A percentile compares a stretch with the other conserved stretches of the same genome.
Evolutionary conservation across 768 basidiomycete species (phyloP).

Genomic region (Calocera cornea): DNA sequence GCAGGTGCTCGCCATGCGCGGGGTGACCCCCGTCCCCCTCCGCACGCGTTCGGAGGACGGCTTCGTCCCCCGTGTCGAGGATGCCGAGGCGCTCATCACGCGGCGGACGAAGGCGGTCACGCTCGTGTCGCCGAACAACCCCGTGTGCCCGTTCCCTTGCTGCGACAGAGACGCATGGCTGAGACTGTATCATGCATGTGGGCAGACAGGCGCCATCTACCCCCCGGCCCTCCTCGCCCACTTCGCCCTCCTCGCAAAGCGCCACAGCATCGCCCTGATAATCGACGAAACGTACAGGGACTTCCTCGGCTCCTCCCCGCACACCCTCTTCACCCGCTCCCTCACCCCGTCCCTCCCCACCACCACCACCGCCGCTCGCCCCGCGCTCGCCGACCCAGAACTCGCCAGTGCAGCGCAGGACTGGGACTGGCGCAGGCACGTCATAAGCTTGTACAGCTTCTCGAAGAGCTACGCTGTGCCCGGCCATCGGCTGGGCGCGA

Average conservation of each 20-base stretch:
- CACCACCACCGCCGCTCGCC: neutral
- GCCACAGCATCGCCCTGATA: slow-evolving; percentile 47
- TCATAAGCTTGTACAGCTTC: slow-evolving; percentile 66
- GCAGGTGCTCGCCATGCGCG: slow-evolving; percentile 55
- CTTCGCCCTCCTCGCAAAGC: slow-evolving; percentile 46
- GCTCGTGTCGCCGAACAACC: slow-evolving; percentile 68
- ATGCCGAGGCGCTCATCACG: slow-evolving; percentile 41
- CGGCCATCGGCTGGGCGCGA: slow-evolving; percentile 63
- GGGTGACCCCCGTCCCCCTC: slow-evolving; percentile 44
- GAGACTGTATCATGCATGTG: no score
- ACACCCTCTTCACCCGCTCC: slow-evolving; percentile 36
- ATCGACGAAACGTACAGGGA: slow-evolving; percentile 87
- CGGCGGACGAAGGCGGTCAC: slow-evolving; percentile 51
- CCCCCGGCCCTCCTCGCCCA: slow-evolving; percentile 39
- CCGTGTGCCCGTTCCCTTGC: slow-evolving; percentile 29
- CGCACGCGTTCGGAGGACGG: slow-evolving; percentile 35
- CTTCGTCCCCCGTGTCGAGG: slow-evolving; percentile 46
- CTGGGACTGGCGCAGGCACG: slow-evolving; percentile 42
- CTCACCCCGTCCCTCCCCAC: neutral
- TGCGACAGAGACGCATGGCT: neutral
- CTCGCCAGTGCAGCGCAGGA: neutral
- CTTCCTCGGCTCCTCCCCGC: slow-evolving; percentile 48
- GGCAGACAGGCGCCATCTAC: slow-evolving; percentile 63
- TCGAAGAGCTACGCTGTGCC: slow-evolving; percentile 73
- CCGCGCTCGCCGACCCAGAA: neutral